Conservation (phyloP, 139 green algal species). For the Astrephomene gubernaculifera region DNA sequence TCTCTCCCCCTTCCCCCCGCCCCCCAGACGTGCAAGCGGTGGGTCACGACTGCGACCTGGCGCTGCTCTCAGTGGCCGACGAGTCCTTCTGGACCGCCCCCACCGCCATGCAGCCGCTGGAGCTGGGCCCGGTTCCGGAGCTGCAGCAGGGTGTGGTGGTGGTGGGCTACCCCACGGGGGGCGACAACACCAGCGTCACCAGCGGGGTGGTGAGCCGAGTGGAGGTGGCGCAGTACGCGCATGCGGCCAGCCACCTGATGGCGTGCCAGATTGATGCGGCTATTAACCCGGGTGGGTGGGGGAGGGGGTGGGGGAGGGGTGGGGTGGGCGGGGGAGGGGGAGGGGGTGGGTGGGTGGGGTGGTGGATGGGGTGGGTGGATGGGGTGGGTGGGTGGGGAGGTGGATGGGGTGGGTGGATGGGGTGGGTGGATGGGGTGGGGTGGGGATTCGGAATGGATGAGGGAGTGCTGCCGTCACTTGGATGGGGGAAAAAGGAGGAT, state of each 20-base stretch:
- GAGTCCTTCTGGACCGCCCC: slow-evolving; percentile 64
- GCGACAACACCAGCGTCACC: slow-evolving; percentile 74
- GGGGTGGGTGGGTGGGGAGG: neutral
- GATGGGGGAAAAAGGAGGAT: too few relatives aligned
- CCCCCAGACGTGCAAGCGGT: slow-evolving; percentile 73
- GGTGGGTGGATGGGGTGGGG: too few relatives aligned
- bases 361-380: neutral
- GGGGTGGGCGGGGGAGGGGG: neutral
- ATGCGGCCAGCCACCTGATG: slow-evolving; percentile 71
- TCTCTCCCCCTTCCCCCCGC: neutral
- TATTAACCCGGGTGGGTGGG: slow-evolving; percentile 65
- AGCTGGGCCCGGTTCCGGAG: slow-evolving; percentile 66
- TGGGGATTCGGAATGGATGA: too few relatives aligned
- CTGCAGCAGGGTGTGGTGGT: slow-evolving; percentile 67
- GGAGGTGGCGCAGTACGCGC: slow-evolving; percentile 69
- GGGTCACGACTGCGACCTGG: slow-evolving; percentile 79
- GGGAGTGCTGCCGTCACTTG: too few relatives aligned
- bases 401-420: too few relatives aligned
- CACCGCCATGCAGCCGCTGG: slow-evolving; percentile 63
- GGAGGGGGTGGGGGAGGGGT: neutral
- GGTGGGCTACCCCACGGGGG: slow-evolving; percentile 69
- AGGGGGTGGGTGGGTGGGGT: neutral
- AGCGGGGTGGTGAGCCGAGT: slow-evolving; percentile 43
- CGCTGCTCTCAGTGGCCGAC: slow-evolving; percentile 70
- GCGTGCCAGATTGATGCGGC: slow-evolving; percentile 79